phyloP scores from a whole-genome alignment of 176 grass and related monocot species.

The Cenchrus americanus region DNA sequence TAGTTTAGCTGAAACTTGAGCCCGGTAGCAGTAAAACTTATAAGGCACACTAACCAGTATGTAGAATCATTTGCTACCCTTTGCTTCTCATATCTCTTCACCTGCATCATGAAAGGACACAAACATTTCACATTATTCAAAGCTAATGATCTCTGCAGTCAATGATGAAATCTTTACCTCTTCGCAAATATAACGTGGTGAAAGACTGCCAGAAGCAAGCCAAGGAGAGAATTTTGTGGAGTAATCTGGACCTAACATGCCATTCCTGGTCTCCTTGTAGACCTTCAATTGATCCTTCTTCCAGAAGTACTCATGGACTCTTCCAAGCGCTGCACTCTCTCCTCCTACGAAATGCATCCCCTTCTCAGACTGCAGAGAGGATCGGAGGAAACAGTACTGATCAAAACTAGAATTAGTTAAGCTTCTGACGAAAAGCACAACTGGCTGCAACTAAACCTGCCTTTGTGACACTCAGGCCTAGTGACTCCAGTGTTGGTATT shows the following conservation, averaged over 20 bases:
- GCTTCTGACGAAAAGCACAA: not conserved
- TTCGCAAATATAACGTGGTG: slow-evolving; percentile 79
- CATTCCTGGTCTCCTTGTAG: slow-evolving; percentile 94
- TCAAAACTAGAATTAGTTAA: slow-evolving; percentile 23
- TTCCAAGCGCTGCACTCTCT: slow-evolving; percentile 70
- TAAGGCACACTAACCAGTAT: slow-evolving; percentile 72
- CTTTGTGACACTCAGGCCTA: slow-evolving; percentile 63
- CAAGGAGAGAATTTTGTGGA: slow-evolving; percentile 94
- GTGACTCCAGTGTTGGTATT: slow-evolving; percentile 59
- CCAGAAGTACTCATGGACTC: slow-evolving; percentile 92
- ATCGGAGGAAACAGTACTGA: not conserved
- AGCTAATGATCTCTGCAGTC: not conserved
- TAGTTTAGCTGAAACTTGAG: not conserved
- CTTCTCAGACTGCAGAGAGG: slow-evolving; percentile 57
- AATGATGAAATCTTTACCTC: slow-evolving; percentile 49
- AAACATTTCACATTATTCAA: not conserved
- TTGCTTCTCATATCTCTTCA: slow-evolving; percentile 85
- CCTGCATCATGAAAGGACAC: slow-evolving; percentile 42
- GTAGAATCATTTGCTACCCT: slow-evolving; percentile 93
- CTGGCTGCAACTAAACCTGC: slow-evolving; percentile 45
- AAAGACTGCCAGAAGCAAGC: slow-evolving; percentile 84
- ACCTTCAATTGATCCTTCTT: slow-evolving; percentile 80
- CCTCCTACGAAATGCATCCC: slow-evolving; percentile 81
- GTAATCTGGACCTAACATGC: slow-evolving; percentile 91
- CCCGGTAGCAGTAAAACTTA: slow-evolving; percentile 16